These are phyloP conservation scores for Elaeis guineensis DNA, from an alignment of 176 grass and related monocot genomes.

Conservation along the genomic window DNA sequence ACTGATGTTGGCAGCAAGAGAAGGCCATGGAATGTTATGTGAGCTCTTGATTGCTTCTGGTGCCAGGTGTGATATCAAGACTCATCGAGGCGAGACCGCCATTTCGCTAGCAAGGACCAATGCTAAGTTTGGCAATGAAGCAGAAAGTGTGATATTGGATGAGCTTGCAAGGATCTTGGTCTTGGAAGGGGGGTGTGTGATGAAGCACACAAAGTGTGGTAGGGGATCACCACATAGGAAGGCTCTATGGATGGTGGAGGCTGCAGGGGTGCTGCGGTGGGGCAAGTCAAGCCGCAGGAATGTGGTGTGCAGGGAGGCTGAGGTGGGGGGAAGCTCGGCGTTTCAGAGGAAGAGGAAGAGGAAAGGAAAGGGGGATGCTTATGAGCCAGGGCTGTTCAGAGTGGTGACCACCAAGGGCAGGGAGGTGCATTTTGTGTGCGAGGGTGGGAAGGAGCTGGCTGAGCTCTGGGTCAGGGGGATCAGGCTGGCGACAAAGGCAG, in stretches of 20 bases:
- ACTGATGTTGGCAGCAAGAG: conserved; percentile 78
- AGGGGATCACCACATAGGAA: conserved; percentile 62
- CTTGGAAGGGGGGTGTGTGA: conserved; percentile 38
- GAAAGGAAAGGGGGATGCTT: conserved; percentile 37
- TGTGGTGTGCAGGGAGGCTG: conserved; percentile 66
- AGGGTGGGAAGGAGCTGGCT: conserved; percentile 60
- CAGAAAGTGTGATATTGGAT: conserved; percentile 63
- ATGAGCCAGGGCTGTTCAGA: conserved; percentile 66
- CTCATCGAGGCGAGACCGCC: conserved; percentile 58
- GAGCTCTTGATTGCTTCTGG: conserved; percentile 65
- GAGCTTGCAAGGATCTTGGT: conserved; percentile 64
- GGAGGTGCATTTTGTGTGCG: conserved; percentile 89
- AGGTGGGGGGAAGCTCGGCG: conserved; percentile 56
- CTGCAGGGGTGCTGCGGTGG: conserved; percentile 72
- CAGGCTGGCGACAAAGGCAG: conserved; percentile 40
- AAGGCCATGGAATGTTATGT: conserved; percentile 58
- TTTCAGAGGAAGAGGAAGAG: conserved; percentile 53
- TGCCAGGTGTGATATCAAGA: conserved; percentile 43
- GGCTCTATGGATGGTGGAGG: conserved; percentile 46
- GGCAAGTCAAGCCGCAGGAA: conserved; percentile 54
- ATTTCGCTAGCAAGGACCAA: conserved; percentile 57
- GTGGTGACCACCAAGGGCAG: conserved; percentile 66
- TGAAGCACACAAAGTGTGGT: conserved; percentile 84
- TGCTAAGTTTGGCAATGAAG: conserved; percentile 40
- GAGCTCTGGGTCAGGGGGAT: conserved; percentile 92